phyloP scores from a whole-genome alignment of 2,329 filamentous ascomycete species.

The Xylariaceae sp. region DNA sequence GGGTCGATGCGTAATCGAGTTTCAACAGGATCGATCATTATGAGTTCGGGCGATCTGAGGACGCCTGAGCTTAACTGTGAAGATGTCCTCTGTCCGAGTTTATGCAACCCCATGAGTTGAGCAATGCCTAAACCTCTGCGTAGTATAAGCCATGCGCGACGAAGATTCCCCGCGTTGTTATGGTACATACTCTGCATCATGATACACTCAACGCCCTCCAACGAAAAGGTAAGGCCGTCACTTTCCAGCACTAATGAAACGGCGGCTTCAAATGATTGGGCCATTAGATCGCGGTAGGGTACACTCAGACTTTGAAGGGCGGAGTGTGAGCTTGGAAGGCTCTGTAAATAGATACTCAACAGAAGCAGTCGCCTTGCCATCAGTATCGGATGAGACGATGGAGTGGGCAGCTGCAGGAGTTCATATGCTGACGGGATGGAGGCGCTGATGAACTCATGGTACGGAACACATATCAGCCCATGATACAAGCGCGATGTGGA shows the following conservation, averaged over 20 bases:
- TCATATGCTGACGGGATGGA: slow-evolving; percentile 24
- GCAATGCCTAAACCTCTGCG: slow-evolving; percentile 37
- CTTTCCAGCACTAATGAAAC: slow-evolving; percentile 41
- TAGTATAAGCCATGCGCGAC: slow-evolving; percentile 41
- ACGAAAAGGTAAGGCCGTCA: slow-evolving; percentile 41
- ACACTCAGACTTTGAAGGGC: background rate
- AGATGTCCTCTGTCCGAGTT: background rate
- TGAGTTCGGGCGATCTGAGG: too few species aligned
- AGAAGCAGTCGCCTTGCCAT: slow-evolving; percentile 42
- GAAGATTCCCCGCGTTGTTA: slow-evolving; percentile 43
- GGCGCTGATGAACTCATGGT: slow-evolving; percentile 20
- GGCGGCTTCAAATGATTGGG: slow-evolving; percentile 24
- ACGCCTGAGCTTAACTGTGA: background rate
- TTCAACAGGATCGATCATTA: background rate
- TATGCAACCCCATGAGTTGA: slow-evolving; percentile 12
- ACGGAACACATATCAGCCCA: slow-evolving; percentile 35
- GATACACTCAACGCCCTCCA: slow-evolving; percentile 49
- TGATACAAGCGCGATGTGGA: slow-evolving; percentile 35
- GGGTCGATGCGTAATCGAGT: slow-evolving; percentile 32
- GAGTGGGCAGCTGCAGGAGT: slow-evolving; percentile 33
- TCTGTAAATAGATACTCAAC: slow-evolving; percentile 38
- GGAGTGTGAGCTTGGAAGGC: slow-evolving; percentile 15
- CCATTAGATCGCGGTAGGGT: slow-evolving; percentile 5
- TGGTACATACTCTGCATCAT: slow-evolving; percentile 44
- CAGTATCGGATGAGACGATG: slow-evolving; percentile 35